phyloP scores from a whole-genome alignment of 371 early-diverging fungal species.

The Caulochytrium protostelioides region DNA sequence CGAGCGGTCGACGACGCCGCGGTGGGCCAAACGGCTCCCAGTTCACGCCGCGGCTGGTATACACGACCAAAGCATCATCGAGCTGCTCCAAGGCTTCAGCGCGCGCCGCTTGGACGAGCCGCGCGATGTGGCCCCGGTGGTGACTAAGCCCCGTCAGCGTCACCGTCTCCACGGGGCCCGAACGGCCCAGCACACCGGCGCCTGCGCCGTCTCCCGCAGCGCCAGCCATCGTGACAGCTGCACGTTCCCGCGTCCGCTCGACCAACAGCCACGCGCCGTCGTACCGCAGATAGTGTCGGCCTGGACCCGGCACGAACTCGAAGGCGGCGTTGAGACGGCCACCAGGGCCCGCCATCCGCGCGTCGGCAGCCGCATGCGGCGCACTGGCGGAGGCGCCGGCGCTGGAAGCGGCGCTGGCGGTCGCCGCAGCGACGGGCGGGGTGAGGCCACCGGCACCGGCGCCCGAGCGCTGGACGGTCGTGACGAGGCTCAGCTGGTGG shows the following conservation, averaged over 20 bases:
- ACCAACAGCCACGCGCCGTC: constrained; percentile 66
- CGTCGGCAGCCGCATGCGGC: constrained; percentile 3
- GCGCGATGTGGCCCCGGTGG: constrained; percentile 49
- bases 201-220: constrained; percentile 59
- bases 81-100: constrained; percentile 58
- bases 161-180: constrained; percentile 87
- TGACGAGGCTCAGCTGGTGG: background rate
- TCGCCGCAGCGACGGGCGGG: background rate
- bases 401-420: background rate
- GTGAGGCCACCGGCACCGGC: background rate
- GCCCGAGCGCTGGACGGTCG: constrained; percentile 1
- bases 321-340: constrained; percentile 73
- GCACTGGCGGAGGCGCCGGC: background rate
- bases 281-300: constrained; percentile 68
- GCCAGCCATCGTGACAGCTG: constrained; percentile 78
- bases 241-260: constrained; percentile 46
- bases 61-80: constrained; percentile 84
- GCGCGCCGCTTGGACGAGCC: constrained; percentile 63
- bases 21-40: constrained; percentile 95
- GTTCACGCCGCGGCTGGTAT: constrained; percentile 82
- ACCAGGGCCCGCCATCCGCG: constrained; percentile 9
- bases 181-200: too few relatives aligned
- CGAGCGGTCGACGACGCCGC: constrained; percentile 53
- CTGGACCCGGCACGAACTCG: constrained; percentile 75
- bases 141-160: constrained; percentile 70